Base-by-base conservation (phyloP, 2,329 filamentous ascomycete species). In the Cordyceps farinosa region DNA sequence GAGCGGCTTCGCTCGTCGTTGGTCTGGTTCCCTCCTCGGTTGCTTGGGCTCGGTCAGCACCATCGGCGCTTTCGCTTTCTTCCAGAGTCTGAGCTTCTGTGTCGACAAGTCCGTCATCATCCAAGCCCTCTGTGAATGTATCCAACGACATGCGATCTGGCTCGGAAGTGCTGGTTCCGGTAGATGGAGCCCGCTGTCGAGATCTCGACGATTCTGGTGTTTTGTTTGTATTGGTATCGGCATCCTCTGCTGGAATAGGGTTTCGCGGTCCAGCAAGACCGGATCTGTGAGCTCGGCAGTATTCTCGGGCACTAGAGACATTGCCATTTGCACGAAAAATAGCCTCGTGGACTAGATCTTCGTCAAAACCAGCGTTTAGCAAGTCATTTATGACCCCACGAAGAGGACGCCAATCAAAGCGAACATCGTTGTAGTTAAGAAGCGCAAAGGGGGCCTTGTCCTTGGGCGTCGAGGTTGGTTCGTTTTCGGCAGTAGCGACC, bases 321-420 rank as follows among this genome's bases (percentile, higher is more conserved):
- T 84, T 83, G 62, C 91, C 91, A 70, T 91, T 90, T 69, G 91
- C 91, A 61, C 94, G 87, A 73, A 91, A 97, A 0, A 95, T 78
- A 36, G 91, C 92, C 75, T 98, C 94, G 38, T 84, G 82, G 7
- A 84, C 89, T 59, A 97, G 79, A 13, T 86, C 84, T 50, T 83
- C 78, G 27, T 87, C 80, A 52, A 74, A 75, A 1, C 70, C 72
- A 11, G 70, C 70, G 29, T 68, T 68, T 4, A 73, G 61, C 27
- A 80, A 69, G 27, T 77, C 75, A 27, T 67, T 71, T 5, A 77
- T 70, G 3, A 71, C 69, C 15, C 62, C 65, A 5, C 70, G 70
- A 57, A 73, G 68, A 9, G 67, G 61, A 17, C 66, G 63, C 84
- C 84, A 86, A 59, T 76, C 73, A 67, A 85, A 87, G 2, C 76